Conservation (phyloP, 2,329 filamentous ascomycete species). For the Chaetomium sp. region DNA sequence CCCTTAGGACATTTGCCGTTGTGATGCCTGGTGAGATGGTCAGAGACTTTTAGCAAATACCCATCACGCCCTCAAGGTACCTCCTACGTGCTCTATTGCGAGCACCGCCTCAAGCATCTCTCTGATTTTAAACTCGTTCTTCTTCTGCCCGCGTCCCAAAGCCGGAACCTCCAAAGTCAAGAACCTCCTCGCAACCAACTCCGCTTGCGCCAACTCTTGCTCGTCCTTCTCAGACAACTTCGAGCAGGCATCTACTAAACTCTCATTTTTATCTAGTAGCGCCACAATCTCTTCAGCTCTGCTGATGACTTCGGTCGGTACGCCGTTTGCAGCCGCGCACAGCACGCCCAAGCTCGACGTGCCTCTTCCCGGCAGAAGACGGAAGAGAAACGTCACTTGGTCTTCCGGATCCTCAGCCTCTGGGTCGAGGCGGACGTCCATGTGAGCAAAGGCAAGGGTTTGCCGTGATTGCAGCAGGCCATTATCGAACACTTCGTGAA, state of each 20-base stretch:
- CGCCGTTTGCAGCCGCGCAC: constrained; percentile 82
- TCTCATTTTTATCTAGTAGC: constrained; percentile 64
- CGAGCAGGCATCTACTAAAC: constrained; percentile 67
- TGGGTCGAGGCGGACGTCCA: constrained; percentile 60
- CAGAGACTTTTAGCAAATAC: too few relatives aligned
- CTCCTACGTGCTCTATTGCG: not conserved
- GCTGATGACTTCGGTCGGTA: constrained; percentile 63
- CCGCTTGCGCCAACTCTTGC: constrained; percentile 60
- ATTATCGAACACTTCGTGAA: constrained; percentile 66
- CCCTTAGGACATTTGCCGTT: too few relatives aligned
- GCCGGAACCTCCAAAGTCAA: constrained; percentile 34
- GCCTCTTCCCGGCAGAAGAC: constrained; percentile 59
- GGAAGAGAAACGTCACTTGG: constrained; percentile 70
- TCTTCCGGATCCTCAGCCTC: constrained; percentile 46
- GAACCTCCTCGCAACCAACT: constrained; percentile 53
- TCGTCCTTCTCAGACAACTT: constrained; percentile 58
- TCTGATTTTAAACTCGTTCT: not conserved
- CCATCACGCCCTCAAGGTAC: not conserved
- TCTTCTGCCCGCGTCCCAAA: not conserved
- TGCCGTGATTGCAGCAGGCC: constrained; percentile 46
- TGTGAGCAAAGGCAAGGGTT: constrained; percentile 57
- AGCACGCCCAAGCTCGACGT: constrained; percentile 76
- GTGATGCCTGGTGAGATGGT: too few relatives aligned
- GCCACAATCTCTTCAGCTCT: constrained; percentile 69
- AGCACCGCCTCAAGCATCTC: constrained; percentile 12